These are phyloP conservation scores for Pochonia chlamydosporia DNA, from an alignment of 2,329 filamentous ascomycete genomes.

Conservation along the genomic window DNA sequence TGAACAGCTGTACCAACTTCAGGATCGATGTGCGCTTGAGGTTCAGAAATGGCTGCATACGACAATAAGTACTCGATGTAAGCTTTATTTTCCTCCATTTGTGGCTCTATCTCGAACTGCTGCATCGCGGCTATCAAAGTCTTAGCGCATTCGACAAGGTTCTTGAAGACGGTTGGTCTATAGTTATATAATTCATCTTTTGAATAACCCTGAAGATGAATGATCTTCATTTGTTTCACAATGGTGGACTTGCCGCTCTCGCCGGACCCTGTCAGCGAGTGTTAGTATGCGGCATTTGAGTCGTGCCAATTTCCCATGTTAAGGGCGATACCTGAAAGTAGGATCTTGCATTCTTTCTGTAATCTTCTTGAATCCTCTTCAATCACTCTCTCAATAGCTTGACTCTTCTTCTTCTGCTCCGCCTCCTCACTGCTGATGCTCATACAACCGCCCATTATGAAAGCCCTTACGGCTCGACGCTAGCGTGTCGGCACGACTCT, in stretches of 20 bases:
- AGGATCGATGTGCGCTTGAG: conserved; percentile 75
- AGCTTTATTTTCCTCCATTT: conserved; percentile 63
- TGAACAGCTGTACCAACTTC: conserved; percentile 78
- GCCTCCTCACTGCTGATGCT: conserved; percentile 80
- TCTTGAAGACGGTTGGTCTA: conserved; percentile 96
- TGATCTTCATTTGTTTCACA: conserved; percentile 99
- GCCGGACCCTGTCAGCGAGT: conserved; percentile 68
- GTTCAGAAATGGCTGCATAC: conserved; percentile 86
- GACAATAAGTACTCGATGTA: conserved; percentile 76
- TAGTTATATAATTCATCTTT: conserved; percentile 91
- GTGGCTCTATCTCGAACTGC: conserved; percentile 81
- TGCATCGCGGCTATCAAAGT: conserved; percentile 86
- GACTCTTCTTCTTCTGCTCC: conserved; percentile 93
- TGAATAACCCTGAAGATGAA: conserved; percentile 96
- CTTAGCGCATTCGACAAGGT: conserved; percentile 93
- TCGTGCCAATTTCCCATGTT: conserved; percentile 35
- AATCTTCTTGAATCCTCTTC: conserved; percentile 92
- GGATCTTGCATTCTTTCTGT: conserved; percentile 97
- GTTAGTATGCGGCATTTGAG: neutral
- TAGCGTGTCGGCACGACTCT: conserved; percentile 1
- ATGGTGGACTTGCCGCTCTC: conserved; percentile 99
- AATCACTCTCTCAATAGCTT: conserved; percentile 87
- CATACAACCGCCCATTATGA: conserved; percentile 87
- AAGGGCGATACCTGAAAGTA: conserved; percentile 94
- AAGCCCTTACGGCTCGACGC: conserved; percentile 10